Conservation (phyloP, 768 basidiomycete species). For the Chalciporus sphaerocephalus region DNA sequence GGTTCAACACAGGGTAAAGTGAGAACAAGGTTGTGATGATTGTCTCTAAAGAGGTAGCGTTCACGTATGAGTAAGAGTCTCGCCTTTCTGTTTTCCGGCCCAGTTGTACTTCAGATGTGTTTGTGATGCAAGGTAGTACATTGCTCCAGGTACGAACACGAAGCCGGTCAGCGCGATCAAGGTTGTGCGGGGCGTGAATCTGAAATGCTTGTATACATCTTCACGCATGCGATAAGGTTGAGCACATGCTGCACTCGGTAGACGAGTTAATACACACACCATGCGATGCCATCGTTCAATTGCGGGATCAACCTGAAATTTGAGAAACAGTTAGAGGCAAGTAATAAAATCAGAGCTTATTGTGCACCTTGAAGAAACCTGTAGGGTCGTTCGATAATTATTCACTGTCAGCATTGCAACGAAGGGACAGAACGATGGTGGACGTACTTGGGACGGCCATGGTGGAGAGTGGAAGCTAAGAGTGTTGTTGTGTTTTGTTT, state of each 20-base stretch:
- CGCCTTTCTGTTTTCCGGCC: conserved; percentile 47
- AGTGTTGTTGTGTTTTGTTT: conserved; percentile 31
- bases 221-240: conserved; percentile 54
- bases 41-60: not conserved
- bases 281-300: conserved; percentile 60
- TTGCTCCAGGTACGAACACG: conserved; percentile 56
- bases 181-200: conserved; percentile 68
- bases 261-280: conserved; percentile 35
- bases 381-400: conserved; percentile 8
- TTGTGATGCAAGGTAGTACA: conserved; percentile 42
- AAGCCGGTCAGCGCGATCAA: conserved; percentile 59
- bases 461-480: conserved; percentile 27
- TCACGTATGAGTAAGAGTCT: conserved; percentile 35
- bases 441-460: conserved; percentile 68
- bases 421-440: not conserved
- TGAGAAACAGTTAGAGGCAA: not conserved
- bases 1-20: not conserved
- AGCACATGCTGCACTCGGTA: not conserved
- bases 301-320: conserved; percentile 45
- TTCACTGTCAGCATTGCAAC: conserved; percentile 12
- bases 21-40: not conserved
- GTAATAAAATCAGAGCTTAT: not conserved
- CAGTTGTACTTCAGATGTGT: conserved; percentile 47
- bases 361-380: conserved; percentile 57
- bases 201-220: conserved; percentile 77